Conservation (phyloP, 352 stramenopile genomes). For the Globisporangium polare region DNA sequence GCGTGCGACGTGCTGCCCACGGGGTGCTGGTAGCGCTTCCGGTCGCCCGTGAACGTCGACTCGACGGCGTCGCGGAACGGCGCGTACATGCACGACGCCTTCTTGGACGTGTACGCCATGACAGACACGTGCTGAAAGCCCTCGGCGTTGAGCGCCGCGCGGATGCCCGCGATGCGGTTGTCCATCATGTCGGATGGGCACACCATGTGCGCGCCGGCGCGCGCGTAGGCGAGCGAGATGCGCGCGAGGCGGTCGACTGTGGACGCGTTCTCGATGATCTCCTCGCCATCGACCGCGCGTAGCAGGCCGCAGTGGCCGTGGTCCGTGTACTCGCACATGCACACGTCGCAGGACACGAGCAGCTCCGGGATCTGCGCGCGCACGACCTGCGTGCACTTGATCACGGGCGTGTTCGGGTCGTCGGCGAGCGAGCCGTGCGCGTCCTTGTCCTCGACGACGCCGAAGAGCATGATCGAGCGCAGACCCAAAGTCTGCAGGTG, state of each 20-base stretch:
- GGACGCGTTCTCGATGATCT: conserved; percentile 95
- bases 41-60: conserved; percentile 92
- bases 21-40: conserved; percentile 97
- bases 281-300: conserved; percentile 89
- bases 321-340: conserved; percentile 90
- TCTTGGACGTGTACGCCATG: conserved; percentile 99
- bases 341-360: conserved; percentile 84
- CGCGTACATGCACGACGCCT: conserved; percentile 94
- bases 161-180: conserved; percentile 95
- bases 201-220: conserved; percentile 97
- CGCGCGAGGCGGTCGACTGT: conserved; percentile 95
- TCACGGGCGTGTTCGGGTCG: conserved; percentile 70
- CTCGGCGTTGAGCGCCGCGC: conserved; percentile 92
- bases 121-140: conserved; percentile 98
- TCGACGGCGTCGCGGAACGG: conserved; percentile 97
- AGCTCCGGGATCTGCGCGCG: conserved; percentile 66
- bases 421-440: conserved; percentile 70
- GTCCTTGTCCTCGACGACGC: conserved; percentile 85
- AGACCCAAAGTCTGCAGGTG: conserved; percentile 70
- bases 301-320: conserved; percentile 85
- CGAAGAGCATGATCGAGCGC: conserved; percentile 86
- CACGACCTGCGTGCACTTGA: conserved; percentile 60
- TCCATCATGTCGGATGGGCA: conserved; percentile 98
- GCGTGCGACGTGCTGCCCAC: conserved; percentile 83
- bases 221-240: conserved; percentile 94